These are phyloP conservation scores for Talaromyces funiculosus DNA, from an alignment of 2,329 filamentous ascomycete genomes.

Conservation along the genomic window DNA sequence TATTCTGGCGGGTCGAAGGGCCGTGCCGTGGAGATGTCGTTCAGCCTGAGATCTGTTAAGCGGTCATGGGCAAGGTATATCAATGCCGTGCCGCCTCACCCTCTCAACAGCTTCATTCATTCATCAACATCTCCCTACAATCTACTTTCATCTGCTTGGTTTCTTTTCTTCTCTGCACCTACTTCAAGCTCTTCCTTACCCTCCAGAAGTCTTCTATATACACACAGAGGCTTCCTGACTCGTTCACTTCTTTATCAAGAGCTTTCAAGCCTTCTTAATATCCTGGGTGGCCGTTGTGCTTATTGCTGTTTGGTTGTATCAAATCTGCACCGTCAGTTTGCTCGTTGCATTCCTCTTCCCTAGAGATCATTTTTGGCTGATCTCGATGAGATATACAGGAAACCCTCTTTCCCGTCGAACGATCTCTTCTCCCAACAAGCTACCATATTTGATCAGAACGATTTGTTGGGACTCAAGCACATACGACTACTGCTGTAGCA, in stretches of 20 bases:
- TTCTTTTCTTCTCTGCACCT: neutral
- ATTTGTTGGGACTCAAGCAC: neutral
- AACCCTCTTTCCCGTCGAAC: neutral
- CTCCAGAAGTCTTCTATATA: neutral
- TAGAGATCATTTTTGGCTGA: neutral
- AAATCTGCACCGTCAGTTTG: neutral
- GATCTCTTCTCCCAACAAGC: neutral
- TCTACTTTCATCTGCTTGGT: neutral
- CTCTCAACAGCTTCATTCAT: too few species aligned
- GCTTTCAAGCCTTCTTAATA: neutral
- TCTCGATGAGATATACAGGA: neutral
- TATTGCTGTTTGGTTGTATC: neutral
- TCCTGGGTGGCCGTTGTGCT: slow-evolving; percentile 2
- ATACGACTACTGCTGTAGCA: neutral
- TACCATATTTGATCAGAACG: neutral
- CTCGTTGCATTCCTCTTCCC: neutral
- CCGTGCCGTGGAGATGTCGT: neutral
- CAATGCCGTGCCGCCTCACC: slow-evolving; percentile 2
- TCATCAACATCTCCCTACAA: too few species aligned
- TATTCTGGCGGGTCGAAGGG: neutral
- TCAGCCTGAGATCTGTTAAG: slow-evolving; percentile 1
- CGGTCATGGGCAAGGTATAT: neutral
- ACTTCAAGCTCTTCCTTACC: neutral
- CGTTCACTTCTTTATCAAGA: neutral
- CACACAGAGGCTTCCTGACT: neutral